These are phyloP conservation scores for Fonsecaea multimorphosa DNA, from an alignment of 2,329 filamentous ascomycete species.

Conservation along the genomic window DNA sequence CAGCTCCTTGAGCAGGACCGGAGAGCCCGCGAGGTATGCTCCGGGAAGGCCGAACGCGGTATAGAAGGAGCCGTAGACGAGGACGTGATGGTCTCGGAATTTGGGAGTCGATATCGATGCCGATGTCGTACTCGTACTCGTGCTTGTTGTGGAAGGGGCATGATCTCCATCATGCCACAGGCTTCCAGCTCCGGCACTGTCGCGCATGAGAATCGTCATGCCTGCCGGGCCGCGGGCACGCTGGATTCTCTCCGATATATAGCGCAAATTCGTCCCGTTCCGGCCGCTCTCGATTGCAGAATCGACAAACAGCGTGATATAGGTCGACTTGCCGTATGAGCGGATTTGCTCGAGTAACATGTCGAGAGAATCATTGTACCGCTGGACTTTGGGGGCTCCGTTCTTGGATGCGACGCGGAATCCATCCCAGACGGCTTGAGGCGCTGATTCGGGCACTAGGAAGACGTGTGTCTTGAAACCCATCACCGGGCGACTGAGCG, in stretches of 20 bases:
- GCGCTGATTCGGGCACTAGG: slow-evolving; percentile 7
- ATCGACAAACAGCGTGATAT: slow-evolving; percentile 1
- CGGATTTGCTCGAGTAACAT: background rate
- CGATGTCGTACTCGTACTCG: background rate
- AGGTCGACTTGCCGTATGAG: background rate
- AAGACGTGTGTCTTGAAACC: slow-evolving; percentile 24
- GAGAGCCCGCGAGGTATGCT: slow-evolving; percentile 18
- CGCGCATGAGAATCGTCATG: slow-evolving; percentile 17
- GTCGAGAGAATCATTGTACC: background rate
- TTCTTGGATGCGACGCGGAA: slow-evolving; percentile 16
- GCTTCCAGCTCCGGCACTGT: slow-evolving; percentile 7
- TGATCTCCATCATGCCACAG: background rate
- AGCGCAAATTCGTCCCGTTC: background rate
- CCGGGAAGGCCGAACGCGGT: slow-evolving; percentile 20
- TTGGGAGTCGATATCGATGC: background rate
- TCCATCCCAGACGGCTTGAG: slow-evolving; percentile 10
- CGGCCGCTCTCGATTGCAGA: background rate
- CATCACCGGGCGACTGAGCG: slow-evolving; percentile 19
- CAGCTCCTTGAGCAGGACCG: slow-evolving; percentile 18
- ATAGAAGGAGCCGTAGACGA: slow-evolving; percentile 24
- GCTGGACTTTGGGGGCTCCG: background rate
- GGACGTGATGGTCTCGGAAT: slow-evolving; percentile 7
- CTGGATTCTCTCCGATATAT: background rate
- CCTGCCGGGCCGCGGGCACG: slow-evolving; percentile 2
- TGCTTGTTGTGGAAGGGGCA: background rate